Percentiles rank a stretch among this genome's conserved stretches.
Evolutionary conservation across 305 asterid species (phyloP).

Genomic region (Fraxinus nigra): DNA sequence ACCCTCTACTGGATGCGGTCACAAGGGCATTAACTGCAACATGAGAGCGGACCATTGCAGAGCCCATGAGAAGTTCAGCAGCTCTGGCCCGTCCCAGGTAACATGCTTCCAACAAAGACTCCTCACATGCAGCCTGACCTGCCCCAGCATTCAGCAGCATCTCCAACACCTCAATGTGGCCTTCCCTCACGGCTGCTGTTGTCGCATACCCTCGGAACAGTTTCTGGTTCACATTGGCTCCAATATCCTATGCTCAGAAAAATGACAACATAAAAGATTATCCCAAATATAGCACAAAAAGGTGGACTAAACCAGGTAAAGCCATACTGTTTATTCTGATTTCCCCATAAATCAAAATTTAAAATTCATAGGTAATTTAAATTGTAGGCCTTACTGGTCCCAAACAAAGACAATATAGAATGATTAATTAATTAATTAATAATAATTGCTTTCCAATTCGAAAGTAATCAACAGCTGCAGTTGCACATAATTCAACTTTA

Average conservation of each 20-base stretch:
- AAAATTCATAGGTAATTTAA: neutral
- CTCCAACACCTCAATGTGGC: conserved; percentile 54
- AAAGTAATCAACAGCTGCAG: conserved; percentile 11
- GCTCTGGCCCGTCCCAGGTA: conserved; percentile 44
- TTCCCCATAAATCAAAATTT: neutral
- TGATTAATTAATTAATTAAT: conserved; percentile 3
- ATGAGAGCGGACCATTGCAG: conserved; percentile 61
- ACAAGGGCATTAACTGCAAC: conserved; percentile 73
- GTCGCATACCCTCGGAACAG: conserved; percentile 77
- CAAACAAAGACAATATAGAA: conserved; percentile 19
- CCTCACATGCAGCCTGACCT: conserved; percentile 68
- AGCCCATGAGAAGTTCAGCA: conserved; percentile 63
- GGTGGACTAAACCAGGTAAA: conserved; percentile 1
- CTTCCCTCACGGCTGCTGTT: conserved; percentile 77
- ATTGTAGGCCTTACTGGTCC: conserved; percentile 9
- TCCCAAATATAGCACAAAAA: neutral
- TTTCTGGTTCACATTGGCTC: conserved; percentile 66
- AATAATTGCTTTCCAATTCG: conserved; percentile 29
- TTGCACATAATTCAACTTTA: conserved; percentile 11
- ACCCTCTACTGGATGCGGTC: conserved; percentile 59
- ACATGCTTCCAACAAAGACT: conserved; percentile 71
- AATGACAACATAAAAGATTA: neutral
- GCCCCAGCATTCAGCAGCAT: conserved; percentile 58
- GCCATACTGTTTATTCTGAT: neutral
- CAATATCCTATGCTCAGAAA: conserved; percentile 43